Percentiles rank a stretch among this genome's conserved stretches.
These are phyloP conservation scores for Tetratostichococcus sp. DNA, from an alignment of 139 green algal species.

Conservation along the genomic window DNA sequence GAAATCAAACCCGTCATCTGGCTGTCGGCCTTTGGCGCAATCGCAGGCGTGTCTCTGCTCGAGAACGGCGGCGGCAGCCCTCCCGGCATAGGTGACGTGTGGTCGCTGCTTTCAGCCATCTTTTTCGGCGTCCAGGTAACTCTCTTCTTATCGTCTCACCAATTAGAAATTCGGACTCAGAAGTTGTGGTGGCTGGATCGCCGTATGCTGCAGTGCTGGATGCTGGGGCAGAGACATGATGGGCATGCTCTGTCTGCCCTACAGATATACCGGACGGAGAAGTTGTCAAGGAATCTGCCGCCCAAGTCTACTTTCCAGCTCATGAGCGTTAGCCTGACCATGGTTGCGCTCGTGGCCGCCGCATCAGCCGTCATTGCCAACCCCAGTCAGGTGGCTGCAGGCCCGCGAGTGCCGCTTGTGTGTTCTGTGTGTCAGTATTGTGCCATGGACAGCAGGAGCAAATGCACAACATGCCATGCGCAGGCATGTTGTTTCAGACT, in stretches of 20 bases:
- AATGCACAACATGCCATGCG: background rate
- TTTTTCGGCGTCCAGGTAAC: slow-evolving; percentile 68
- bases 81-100: slow-evolving; percentile 56
- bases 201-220: too few species aligned
- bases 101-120: slow-evolving; percentile 59
- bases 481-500: too few species aligned
- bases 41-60: slow-evolving; percentile 65
- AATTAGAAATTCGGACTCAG: too few species aligned
- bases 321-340: background rate
- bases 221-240: too few species aligned
- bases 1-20: slow-evolving; percentile 58
- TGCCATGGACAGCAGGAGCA: background rate
- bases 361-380: background rate
- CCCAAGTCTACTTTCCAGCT: background rate
- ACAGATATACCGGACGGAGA: background rate
- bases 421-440: too few species aligned
- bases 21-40: slow-evolving; percentile 42
- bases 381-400: background rate
- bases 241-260: background rate
- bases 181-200: too few species aligned
- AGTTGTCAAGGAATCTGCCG: background rate
- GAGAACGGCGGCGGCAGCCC: slow-evolving; percentile 37
- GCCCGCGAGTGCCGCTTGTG: too few species aligned
- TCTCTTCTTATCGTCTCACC: background rate
- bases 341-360: background rate